A percentile compares a stretch with the other conserved stretches of the same genome.
Evolutionary conservation across 2,329 filamentous ascomycete genomes (phyloP).

Genomic region (Escovopsis sp.): DNA sequence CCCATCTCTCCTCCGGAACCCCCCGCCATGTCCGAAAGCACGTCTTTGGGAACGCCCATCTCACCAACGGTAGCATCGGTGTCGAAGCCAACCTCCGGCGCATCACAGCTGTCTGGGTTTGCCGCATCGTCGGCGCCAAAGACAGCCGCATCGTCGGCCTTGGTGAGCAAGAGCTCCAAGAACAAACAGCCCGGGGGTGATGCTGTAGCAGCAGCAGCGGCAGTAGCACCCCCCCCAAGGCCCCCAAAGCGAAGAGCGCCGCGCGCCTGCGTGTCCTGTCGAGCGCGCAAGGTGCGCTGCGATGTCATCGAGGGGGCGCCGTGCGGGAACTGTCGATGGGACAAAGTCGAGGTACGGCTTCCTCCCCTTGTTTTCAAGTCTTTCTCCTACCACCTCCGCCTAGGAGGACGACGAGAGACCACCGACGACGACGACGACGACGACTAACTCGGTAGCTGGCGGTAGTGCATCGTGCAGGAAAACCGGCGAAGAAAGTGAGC

Average conservation of each 20-base stretch:
- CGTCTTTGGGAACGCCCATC: no score
- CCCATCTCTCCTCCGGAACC: no score
- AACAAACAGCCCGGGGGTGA: conserved; percentile 18
- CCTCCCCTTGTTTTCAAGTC: not conserved
- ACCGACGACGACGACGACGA: not conserved
- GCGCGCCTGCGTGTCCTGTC: conserved; percentile 78
- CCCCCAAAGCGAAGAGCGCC: conserved; percentile 70
- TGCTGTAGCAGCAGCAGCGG: conserved; percentile 8
- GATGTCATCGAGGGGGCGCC: conserved; percentile 83
- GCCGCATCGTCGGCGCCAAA: not conserved
- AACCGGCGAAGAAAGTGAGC: conserved; percentile 77
- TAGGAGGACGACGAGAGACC: not conserved
- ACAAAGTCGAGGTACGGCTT: conserved; percentile 46
- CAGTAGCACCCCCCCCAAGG: conserved; percentile 26
- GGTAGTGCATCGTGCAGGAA: conserved; percentile 54
- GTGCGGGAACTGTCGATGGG: conserved; percentile 75
- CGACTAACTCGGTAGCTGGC: conserved; percentile 2
- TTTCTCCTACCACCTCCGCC: conserved; percentile 1
- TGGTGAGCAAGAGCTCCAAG: conserved; percentile 8
- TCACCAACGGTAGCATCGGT: not conserved
- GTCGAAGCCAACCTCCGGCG: not conserved
- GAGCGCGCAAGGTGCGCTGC: conserved; percentile 81
- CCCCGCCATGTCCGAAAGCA: no score
- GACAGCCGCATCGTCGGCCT: not conserved
- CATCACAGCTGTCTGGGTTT: not conserved